A percentile compares a stretch with the other conserved stretches of the same genome.
These are phyloP conservation scores for Cryphonectria radicalis DNA, from an alignment of 2,329 filamentous ascomycete species.

Conservation along the genomic window DNA sequence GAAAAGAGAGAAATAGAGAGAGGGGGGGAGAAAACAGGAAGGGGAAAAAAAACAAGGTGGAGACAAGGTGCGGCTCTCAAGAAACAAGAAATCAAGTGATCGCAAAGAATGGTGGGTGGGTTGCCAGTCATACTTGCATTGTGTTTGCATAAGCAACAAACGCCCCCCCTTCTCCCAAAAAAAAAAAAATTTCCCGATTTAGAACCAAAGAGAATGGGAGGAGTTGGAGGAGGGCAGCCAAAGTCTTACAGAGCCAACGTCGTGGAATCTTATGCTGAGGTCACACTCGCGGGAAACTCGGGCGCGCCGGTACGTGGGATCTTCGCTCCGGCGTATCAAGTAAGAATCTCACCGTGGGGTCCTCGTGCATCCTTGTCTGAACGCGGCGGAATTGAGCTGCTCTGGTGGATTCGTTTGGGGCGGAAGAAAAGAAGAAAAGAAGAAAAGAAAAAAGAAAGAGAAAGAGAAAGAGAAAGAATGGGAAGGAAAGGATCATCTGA, in stretches of 20 bases:
- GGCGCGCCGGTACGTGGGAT: constrained; percentile 7
- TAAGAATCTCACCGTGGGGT: constrained; percentile 8
- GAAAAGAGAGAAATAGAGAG: background rate
- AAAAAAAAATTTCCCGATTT: constrained; percentile 7
- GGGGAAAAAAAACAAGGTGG: background rate
- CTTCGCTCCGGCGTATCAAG: background rate
- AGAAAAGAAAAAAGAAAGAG: background rate
- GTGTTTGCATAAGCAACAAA: constrained; percentile 5
- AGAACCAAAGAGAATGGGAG: background rate
- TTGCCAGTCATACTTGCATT: background rate
- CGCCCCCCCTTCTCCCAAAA: background rate
- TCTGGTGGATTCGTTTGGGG: background rate
- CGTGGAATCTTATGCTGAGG: constrained; percentile 3
- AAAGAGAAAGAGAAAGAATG: background rate
- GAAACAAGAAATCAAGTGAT: background rate
- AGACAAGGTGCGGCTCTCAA: background rate
- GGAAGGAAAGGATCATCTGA: background rate
- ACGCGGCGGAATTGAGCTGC: background rate
- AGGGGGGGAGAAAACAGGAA: no score
- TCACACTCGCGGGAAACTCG: constrained; percentile 4
- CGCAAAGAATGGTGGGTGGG: background rate
- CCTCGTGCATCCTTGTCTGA: background rate
- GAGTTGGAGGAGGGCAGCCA: constrained; percentile 6
- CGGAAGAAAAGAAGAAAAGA: background rate
- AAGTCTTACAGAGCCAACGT: constrained; percentile 9